A percentile compares a stretch with the other conserved stretches of the same genome.
These are phyloP conservation scores for Parachaetomium inaequale DNA, from an alignment of 495 filamentous ascomycete genomes.

Conservation along the genomic window DNA sequence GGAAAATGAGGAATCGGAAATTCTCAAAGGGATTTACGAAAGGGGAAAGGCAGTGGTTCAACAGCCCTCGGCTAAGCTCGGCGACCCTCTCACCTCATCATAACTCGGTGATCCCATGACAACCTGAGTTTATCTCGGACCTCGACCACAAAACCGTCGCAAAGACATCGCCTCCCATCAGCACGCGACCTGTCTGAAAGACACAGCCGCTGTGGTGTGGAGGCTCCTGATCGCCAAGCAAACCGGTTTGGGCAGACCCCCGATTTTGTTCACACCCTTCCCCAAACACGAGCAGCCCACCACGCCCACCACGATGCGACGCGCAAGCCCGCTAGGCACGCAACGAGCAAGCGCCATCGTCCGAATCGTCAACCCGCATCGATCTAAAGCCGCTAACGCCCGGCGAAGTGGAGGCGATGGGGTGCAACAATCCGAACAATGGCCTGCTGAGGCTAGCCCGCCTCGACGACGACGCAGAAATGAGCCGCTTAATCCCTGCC, in stretches of 20 bases:
- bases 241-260: not conserved
- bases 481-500: conserved; percentile 13
- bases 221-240: conserved; percentile 9
- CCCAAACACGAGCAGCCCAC: not conserved
- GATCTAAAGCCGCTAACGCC: conserved; percentile 20
- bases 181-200: not conserved
- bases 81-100: not conserved
- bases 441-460: not conserved
- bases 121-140: not conserved
- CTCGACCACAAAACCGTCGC: not conserved
- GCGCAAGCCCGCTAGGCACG: not conserved
- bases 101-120: not conserved
- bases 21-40: not conserved
- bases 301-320: not conserved
- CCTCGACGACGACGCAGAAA: not conserved
- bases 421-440: not conserved
- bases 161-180: not conserved
- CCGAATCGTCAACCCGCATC: conserved; percentile 22
- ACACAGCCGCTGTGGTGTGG: not conserved
- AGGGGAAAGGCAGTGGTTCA: not conserved
- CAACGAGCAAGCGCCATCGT: not conserved
- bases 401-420: conserved; percentile 1
- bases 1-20: not conserved
- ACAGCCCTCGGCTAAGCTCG: not conserved
- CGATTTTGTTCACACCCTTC: conserved; percentile 7